These are phyloP conservation scores for Ceratocystis papillata DNA, from an alignment of 2,329 filamentous ascomycete genomes.

Conservation along the genomic window DNA sequence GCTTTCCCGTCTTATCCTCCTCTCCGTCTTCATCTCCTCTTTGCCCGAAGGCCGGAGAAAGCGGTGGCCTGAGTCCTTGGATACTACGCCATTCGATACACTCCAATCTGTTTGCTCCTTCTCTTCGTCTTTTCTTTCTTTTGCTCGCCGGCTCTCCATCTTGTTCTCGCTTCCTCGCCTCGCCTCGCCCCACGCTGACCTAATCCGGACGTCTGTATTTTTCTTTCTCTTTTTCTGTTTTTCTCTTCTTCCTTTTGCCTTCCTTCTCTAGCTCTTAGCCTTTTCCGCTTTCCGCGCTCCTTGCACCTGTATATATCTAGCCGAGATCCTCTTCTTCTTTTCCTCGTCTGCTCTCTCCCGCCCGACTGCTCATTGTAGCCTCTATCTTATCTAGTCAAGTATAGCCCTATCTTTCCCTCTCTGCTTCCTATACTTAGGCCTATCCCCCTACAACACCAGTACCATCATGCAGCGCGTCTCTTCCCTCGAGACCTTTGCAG, in stretches of 20 bases:
- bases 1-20: too few species aligned
- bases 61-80: too few species aligned
- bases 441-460: not conserved
- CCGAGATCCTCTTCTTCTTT: not conserved
- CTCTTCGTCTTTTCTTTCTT: slow-evolving; percentile 10
- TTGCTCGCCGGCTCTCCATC: not conserved
- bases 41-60: too few species aligned
- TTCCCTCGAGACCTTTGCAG: slow-evolving; percentile 43
- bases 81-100: too few species aligned
- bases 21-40: too few species aligned
- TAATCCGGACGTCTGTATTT: too few species aligned
- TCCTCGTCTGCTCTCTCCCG: not conserved
- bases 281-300: not conserved
- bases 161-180: not conserved
- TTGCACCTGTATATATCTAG: not conserved
- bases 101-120: too few species aligned
- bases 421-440: not conserved
- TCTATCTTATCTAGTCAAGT: not conserved
- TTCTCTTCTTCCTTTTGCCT: not conserved
- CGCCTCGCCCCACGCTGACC: slow-evolving; percentile 5
- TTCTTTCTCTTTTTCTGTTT: too few species aligned
- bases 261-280: not conserved
- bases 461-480: slow-evolving; percentile 40
- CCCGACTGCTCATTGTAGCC: not conserved
- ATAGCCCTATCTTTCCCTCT: not conserved